Evolutionary conservation across 441 rosid species (phyloP).

Genomic region (Aquilaria agallochum): DNA sequence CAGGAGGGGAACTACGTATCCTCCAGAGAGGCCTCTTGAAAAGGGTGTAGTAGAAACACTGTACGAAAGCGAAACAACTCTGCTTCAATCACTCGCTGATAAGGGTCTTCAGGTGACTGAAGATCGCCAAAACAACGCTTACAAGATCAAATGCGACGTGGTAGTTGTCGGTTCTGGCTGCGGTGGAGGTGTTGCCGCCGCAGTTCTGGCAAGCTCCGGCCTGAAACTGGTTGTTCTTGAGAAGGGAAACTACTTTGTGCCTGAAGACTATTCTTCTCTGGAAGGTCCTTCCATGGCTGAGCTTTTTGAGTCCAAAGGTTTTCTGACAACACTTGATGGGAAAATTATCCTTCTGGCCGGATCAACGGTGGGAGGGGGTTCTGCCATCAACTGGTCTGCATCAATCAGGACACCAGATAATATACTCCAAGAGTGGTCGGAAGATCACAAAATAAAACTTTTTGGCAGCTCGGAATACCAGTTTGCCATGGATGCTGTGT

Average conservation of each 20-base stretch:
- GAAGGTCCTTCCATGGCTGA: constrained; percentile 75
- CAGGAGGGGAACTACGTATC: constrained; percentile 20
- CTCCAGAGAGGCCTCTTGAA: constrained; percentile 47
- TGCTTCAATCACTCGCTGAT: constrained; percentile 33
- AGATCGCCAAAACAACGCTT: constrained; percentile 27
- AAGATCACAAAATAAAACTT: constrained; percentile 39
- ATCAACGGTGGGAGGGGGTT: constrained; percentile 84
- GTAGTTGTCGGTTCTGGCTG: constrained; percentile 77
- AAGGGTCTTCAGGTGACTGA: constrained; percentile 54
- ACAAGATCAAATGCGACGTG: constrained; percentile 65
- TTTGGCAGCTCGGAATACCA: constrained; percentile 48
- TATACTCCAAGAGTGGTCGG: constrained; percentile 67
- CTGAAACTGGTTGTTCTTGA: constrained; percentile 70
- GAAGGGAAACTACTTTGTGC: constrained; percentile 74
- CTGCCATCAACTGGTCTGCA: constrained; percentile 82
- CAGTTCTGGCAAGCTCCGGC: constrained; percentile 71
- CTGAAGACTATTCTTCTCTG: constrained; percentile 57
- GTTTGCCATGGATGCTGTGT: constrained; percentile 59
- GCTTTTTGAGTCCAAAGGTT: constrained; percentile 54
- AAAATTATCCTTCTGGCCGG: constrained; percentile 58
- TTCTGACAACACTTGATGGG: constrained; percentile 48
- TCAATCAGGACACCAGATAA: constrained; percentile 54
- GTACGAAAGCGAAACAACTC: constrained; percentile 35
- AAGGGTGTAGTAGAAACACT: constrained; percentile 57
- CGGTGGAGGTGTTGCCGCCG: constrained; percentile 89